Evolutionary conservation across 805 yeast species (phyloP), one percentile per base, ranked within the genome.

Genomic region (Saccharomyces jurei): DNA sequence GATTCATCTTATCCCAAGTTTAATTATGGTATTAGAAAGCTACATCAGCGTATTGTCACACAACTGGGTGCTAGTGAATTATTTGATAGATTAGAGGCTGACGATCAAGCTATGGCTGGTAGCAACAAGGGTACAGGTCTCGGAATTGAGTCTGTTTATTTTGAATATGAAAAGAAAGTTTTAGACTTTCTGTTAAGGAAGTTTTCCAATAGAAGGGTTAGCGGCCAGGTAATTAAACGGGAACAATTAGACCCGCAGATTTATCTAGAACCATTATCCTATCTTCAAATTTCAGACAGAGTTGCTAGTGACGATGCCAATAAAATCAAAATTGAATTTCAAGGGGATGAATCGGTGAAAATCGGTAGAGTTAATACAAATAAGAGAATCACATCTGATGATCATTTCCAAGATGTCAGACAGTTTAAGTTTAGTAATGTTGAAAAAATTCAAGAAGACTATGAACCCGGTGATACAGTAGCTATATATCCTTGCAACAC

Each of bases 331-430:
- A 50, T 58, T 8, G 49, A 60, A 22, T 55, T 65, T 52, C 26
- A 53, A 1, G 67, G 67, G 2, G 62, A 60, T 31, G 56, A 52
- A 0, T 52, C 54, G 1, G 49, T 70, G 5, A 50, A 60, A 6
- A 54, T 52, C 6, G 96, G 87, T 0, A 71, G 59, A 9, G 75
- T 91, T 6, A 54, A 58, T 0, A 48, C 57, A 1, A 89, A 89
- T 63, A 58, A 69, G 0, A 71, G 96, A 55, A 72, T 94, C 14
- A 92, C 98, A 0, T 68, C 80, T 0, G 56, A 60, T 0, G 84
- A 81, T 51, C 98, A 94, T 71, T 89, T 89, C 71, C 98, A 94
- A 69, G 98, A 94, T 66, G 96, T 92, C 1, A 76, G 97, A 41
- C 81, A 79, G 52, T 68, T 90, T 13, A 64, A 67, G 0, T 72